Evolutionary conservation across 2,329 filamentous ascomycete species (phyloP).

Genomic region (Alternaria sp.): DNA sequence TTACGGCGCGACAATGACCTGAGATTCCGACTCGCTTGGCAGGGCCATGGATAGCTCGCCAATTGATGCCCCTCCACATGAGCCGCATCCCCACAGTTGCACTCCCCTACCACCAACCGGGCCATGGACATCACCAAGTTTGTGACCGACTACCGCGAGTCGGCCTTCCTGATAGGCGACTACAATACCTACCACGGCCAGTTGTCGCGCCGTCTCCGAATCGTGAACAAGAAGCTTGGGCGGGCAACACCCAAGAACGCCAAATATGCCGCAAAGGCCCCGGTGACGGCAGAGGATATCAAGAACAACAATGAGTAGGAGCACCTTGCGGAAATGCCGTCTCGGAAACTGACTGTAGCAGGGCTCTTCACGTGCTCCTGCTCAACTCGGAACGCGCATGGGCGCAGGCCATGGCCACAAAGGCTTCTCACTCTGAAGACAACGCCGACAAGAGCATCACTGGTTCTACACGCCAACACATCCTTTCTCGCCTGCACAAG

Average conservation of each 20-base stretch:
- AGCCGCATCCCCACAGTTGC: constrained; percentile 18
- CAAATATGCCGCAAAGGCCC: constrained; percentile 79
- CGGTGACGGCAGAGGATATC: constrained; percentile 79
- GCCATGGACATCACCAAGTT: constrained; percentile 91
- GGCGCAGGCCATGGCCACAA: constrained; percentile 96
- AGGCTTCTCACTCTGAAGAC: constrained; percentile 80
- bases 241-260: constrained; percentile 84
- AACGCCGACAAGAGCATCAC: constrained; percentile 76
- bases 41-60: constrained; percentile 21
- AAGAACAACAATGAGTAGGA: constrained; percentile 77
- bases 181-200: constrained; percentile 85
- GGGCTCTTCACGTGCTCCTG: constrained; percentile 68
- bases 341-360: constrained; percentile 17
- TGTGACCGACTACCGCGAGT: constrained; percentile 79
- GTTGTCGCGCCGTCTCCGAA: constrained; percentile 81
- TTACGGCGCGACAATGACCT: constrained; percentile 33
- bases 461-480: constrained; percentile 83
- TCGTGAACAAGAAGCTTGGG: constrained; percentile 83
- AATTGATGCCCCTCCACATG: constrained; percentile 32
- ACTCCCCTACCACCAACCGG: constrained; percentile 9
- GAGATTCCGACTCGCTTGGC: constrained; percentile 25
- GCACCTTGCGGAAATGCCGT: background rate
- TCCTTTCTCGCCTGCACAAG: constrained; percentile 86
- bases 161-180: constrained; percentile 87
- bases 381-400: constrained; percentile 90